These are phyloP conservation scores for Phytophthora tubulina DNA, from an alignment of 352 stramenopile genomes.

Conservation along the genomic window DNA sequence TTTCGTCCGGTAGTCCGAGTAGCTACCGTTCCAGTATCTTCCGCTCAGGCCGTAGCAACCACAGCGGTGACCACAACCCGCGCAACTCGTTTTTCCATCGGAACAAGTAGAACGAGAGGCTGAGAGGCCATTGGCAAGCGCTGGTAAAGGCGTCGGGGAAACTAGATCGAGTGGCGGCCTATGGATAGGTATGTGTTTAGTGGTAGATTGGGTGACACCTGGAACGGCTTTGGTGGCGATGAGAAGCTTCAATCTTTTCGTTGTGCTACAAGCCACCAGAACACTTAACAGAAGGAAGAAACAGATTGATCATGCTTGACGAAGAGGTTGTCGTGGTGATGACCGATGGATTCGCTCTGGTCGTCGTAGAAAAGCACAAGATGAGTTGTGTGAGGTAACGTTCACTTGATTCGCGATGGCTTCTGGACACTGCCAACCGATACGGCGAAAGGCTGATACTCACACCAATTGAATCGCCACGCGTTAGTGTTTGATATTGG, in stretches of 20 bases:
- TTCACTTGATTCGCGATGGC: slow-evolving; percentile 10
- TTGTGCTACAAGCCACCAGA: slow-evolving; percentile 24
- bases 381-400: neutral
- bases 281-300: slow-evolving; percentile 35
- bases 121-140: neutral
- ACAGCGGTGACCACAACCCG: slow-evolving; percentile 45
- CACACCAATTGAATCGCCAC: slow-evolving; percentile 6
- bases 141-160: slow-evolving; percentile 16
- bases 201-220: slow-evolving; percentile 39
- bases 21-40: slow-evolving; percentile 64
- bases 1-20: slow-evolving; percentile 49
- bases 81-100: slow-evolving; percentile 75
- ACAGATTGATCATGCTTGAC: slow-evolving; percentile 33
- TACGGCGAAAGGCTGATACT: neutral
- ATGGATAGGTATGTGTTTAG: slow-evolving; percentile 42
- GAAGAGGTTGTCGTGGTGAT: slow-evolving; percentile 6
- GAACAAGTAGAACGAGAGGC: slow-evolving; percentile 48
- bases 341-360: slow-evolving; percentile 5
- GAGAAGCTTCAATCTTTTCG: slow-evolving; percentile 32
- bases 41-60: slow-evolving; percentile 53
- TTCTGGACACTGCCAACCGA: slow-evolving; percentile 4
- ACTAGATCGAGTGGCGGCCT: slow-evolving; percentile 33
- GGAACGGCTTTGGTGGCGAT: slow-evolving; percentile 26
- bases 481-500: slow-evolving; percentile 21
- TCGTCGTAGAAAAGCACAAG: slow-evolving; percentile 10